phyloP scores from a whole-genome alignment of 2,329 filamentous ascomycete species.

The Nemania sp. region DNA sequence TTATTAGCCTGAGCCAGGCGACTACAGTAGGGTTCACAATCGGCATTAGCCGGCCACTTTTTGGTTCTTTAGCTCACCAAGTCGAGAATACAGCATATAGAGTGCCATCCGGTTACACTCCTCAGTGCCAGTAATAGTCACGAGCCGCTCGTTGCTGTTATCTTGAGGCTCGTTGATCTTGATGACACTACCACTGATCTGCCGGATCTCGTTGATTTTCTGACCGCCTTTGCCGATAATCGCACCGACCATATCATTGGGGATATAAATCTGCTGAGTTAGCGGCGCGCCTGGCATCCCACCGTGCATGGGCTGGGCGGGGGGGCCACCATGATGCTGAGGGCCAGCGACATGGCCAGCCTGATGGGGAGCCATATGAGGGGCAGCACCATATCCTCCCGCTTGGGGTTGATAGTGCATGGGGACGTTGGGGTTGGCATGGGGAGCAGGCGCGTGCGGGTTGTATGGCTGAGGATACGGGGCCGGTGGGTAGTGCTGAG shows the following conservation, averaged over 20 bases:
- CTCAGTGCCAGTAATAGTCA: slow-evolving; percentile 95
- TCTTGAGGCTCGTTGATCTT: slow-evolving; percentile 99
- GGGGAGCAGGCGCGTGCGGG: slow-evolving; percentile 61
- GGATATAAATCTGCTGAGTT: slow-evolving; percentile 98
- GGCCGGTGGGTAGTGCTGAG: slow-evolving; percentile 75
- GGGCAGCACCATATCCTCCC: slow-evolving; percentile 74
- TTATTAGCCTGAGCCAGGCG: slow-evolving; percentile 35
- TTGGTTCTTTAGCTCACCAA: slow-evolving; percentile 64
- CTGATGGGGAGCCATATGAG: slow-evolving; percentile 75
- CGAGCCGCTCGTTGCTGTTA: slow-evolving; percentile 96
- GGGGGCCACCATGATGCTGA: slow-evolving; percentile 66
- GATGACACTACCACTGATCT: slow-evolving; percentile 95
- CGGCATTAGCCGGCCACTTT: slow-evolving; percentile 23
- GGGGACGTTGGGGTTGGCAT: slow-evolving; percentile 64
- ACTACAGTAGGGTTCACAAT: slow-evolving; percentile 13
- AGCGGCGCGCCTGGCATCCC: slow-evolving; percentile 77
- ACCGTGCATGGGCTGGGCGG: slow-evolving; percentile 74
- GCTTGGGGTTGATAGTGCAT: slow-evolving; percentile 83
- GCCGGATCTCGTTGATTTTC: slow-evolving; percentile 99
- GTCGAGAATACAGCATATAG: slow-evolving; percentile 97
- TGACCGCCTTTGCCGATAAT: slow-evolving; percentile 98
- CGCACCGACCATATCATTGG: slow-evolving; percentile 98
- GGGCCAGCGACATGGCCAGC: slow-evolving; percentile 66
- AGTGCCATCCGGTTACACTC: slow-evolving; percentile 99
- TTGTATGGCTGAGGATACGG: slow-evolving; percentile 78